Base-by-base conservation (phyloP, 768 basidiomycete species). In the Hemileccinum impolitum region DNA sequence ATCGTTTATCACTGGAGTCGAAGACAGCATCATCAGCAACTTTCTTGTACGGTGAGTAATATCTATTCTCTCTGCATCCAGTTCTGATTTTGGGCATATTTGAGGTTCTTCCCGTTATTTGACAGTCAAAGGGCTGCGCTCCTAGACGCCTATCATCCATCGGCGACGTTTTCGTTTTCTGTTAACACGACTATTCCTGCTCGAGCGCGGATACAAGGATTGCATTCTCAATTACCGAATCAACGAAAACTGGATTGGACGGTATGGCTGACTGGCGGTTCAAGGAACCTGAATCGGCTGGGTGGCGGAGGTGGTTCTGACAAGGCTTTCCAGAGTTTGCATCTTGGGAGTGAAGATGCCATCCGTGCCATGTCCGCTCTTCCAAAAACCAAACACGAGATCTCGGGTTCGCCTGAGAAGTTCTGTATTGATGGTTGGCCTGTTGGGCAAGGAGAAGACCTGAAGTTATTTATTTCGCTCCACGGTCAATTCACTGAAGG, bases 401-500 rank as follows among this genome's bases (percentile, higher is more conserved):
- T 97, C 39, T 70, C 76, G 21, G 82, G 84, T 7, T 81, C 90
- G 2, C 75, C 87, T 0, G 84, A 85, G 59, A 91, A 87, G 61
- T 97, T 96, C 66, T 83, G 82, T 52, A 76, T 96, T 30, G 96
- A 99, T 58, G 80, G 88, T 1, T 92, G 89, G 75, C 89, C 82
- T 6, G 78, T 91, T 35, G 75, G 73, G 25, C 80, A 82, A 52
- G 85, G 82, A 38, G 78, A 78, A 37, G 60, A 66, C 51, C 59
- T 70, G 34, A 82, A 77, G 63, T 70, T 80, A 15, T 76, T 95
- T 53, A 73, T 91, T 51, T 81, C 79, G 39, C 74, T 97, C 15
- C 92, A 96, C 64, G 94, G 94, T 3, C 85, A 97, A 65, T 95
- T 95, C 62, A 77, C 79, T 43, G 95, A 98, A 78, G 76, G 95